phyloP scores from a whole-genome alignment of 2,329 filamentous ascomycete species.

The Dothideomycetes sp. region DNA sequence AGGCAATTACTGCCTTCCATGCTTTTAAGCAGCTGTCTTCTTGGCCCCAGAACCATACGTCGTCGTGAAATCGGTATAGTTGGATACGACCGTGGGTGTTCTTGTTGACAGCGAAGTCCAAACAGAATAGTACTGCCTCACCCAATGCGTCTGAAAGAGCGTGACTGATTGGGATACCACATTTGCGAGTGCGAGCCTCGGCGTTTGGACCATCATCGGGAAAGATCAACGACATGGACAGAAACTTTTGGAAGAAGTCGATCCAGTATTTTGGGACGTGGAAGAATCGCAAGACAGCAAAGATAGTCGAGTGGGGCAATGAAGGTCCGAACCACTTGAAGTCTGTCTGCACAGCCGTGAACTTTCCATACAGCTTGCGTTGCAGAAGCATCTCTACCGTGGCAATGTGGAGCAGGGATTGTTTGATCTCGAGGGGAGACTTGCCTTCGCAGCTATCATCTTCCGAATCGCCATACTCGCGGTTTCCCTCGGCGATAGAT shows the following conservation, averaged over 20 bases:
- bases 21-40: constrained; percentile 43
- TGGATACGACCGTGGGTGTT: constrained; percentile 37
- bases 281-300: constrained; percentile 47
- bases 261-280: constrained; percentile 47
- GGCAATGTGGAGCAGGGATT: constrained; percentile 45
- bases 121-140: constrained; percentile 51
- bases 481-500: constrained; percentile 25
- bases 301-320: constrained; percentile 48
- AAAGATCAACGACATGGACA: constrained; percentile 50
- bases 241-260: constrained; percentile 47
- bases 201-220: constrained; percentile 39
- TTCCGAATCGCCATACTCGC: constrained; percentile 25
- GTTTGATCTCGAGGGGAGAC: constrained; percentile 39
- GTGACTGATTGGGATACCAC: constrained; percentile 51
- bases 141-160: constrained; percentile 48
- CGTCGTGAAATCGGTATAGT: constrained; percentile 54
- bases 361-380: constrained; percentile 34
- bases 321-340: constrained; percentile 49
- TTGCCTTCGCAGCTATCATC: constrained; percentile 22
- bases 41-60: constrained; percentile 57
- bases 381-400: constrained; percentile 45
- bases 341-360: constrained; percentile 46
- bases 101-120: constrained; percentile 55
- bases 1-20: constrained; percentile 48
- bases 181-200: constrained; percentile 34